Evolutionary conservation across 2,329 filamentous ascomycete species (phyloP).

Genomic region (Ceratocystis variospora): DNA sequence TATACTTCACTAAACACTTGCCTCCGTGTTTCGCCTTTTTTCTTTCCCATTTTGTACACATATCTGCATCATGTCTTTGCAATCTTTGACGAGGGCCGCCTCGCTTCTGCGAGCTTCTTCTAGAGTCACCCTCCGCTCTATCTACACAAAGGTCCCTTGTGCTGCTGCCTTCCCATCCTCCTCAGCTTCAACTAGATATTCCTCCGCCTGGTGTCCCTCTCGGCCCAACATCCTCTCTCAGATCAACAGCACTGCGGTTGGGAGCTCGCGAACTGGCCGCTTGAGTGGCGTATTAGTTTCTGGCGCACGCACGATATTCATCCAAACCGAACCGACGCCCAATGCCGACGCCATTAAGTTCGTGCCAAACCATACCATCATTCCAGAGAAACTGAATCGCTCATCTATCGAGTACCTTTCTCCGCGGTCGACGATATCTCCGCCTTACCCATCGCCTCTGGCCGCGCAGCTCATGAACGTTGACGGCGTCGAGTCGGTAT

Average conservation of each 20-base stretch:
- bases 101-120: constrained; percentile 17
- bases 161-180: not conserved
- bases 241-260: constrained; percentile 10
- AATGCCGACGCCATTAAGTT: constrained; percentile 97
- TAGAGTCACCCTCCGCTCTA: constrained; percentile 13
- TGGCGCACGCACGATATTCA: constrained; percentile 70
- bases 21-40: not conserved
- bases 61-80: not conserved
- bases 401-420: constrained; percentile 85
- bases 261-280: constrained; percentile 17
- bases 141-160: not conserved
- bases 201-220: constrained; percentile 16
- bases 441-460: constrained; percentile 80
- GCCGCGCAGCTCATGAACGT: constrained; percentile 84
- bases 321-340: constrained; percentile 88
- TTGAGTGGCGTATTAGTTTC: constrained; percentile 21
- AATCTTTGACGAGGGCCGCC: constrained; percentile 10
- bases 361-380: constrained; percentile 72
- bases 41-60: not conserved
- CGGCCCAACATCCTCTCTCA: constrained; percentile 18
- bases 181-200: not conserved
- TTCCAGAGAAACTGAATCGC: constrained; percentile 58
- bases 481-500: constrained; percentile 87
- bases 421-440: constrained; percentile 73
- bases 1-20: not conserved